Percentiles rank a stretch among this genome's conserved stretches.
Evolutionary conservation across 1,284 basidiomycete species (phyloP).

Genomic region (Moesziomyces sp.): DNA sequence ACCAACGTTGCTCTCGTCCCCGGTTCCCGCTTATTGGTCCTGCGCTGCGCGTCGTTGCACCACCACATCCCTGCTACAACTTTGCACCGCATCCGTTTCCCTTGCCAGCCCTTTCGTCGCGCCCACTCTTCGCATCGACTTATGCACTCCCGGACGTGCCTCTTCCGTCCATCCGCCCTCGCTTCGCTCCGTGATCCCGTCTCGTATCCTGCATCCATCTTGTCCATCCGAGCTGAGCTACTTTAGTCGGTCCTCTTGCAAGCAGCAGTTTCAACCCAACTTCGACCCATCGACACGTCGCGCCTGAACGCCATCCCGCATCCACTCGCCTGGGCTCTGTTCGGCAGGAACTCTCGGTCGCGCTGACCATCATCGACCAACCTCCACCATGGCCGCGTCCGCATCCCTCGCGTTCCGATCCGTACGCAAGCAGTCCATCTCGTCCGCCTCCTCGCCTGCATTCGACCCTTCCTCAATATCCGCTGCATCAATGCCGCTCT

Average conservation of each 20-base stretch:
- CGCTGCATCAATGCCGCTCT: conserved; percentile 31
- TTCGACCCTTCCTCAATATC: conserved; percentile 37
- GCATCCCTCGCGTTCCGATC: conserved; percentile 44
- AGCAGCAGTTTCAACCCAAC: neutral
- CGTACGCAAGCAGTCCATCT: conserved; percentile 45
- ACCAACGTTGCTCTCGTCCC: neutral
- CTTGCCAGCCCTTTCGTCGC: neutral
- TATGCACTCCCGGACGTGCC: neutral
- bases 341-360: too few relatives aligned
- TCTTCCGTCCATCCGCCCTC: neutral
- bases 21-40: too few relatives aligned
- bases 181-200: neutral
- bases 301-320: neutral
- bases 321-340: conserved; percentile 5
- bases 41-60: too few relatives aligned
- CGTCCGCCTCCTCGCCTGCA: conserved; percentile 26
- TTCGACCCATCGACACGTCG: neutral
- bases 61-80: too few relatives aligned
- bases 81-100: neutral
- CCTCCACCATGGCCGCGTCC: conserved; percentile 37
- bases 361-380: neutral
- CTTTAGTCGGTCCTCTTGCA: neutral
- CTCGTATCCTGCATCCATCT: neutral
- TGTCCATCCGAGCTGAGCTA: neutral
- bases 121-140: neutral